Conservation (phyloP, 2,329 filamentous ascomycete genomes). For the Pyricularia sp. region DNA sequence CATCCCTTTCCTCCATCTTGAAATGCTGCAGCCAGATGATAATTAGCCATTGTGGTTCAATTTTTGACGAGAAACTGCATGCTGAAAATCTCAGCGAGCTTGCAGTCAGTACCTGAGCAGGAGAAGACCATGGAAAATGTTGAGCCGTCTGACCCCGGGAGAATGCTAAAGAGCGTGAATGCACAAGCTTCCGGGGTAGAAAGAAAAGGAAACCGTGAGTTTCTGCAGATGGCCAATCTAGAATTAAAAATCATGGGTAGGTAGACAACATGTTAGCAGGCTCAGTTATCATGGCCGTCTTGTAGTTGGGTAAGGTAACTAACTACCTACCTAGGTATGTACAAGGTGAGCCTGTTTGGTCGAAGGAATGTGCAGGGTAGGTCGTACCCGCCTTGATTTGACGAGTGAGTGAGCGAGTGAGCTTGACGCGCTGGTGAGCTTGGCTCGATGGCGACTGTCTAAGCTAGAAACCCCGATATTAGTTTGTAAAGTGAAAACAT, state of each 20-base stretch:
- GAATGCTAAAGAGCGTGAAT: no score
- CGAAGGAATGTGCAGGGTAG: background rate
- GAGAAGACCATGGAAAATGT: background rate
- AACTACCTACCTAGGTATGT: no score
- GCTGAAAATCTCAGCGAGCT: background rate
- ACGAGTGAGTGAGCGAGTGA: background rate
- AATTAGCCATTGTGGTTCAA: background rate
- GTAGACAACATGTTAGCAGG: background rate
- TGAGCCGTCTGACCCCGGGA: no score
- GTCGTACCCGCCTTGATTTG: background rate
- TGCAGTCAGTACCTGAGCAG: background rate
- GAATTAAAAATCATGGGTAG: background rate
- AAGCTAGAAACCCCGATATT: background rate
- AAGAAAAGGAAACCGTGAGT: background rate
- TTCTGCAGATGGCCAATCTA: background rate
- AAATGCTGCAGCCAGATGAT: background rate
- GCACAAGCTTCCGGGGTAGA: background rate
- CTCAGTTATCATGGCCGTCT: background rate
- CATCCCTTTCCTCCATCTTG: slow-evolving; percentile 1
- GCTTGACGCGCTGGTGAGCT: background rate
- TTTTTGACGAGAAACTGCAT: background rate
- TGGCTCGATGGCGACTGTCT: background rate
- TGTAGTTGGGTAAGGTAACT: background rate
- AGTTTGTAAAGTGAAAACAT: background rate
- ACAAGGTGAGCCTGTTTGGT: background rate